Conservation (phyloP, 164 flowering plant genomes). For the Vitis labrusca region DNA sequence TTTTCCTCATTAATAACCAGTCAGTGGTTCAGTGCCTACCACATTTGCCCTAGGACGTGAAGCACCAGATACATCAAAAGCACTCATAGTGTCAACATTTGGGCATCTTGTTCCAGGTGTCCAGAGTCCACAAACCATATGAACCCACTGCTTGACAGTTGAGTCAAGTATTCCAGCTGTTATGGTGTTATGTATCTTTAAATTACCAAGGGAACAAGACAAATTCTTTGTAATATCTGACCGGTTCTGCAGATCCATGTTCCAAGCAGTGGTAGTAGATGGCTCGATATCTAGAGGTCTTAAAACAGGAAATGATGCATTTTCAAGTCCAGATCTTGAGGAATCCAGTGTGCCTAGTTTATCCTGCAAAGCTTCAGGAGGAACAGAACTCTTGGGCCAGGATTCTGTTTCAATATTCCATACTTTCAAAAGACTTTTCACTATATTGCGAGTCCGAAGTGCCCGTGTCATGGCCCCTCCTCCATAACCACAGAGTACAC, state of each 20-base stretch:
- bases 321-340: conserved; percentile 16
- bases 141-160: conserved; percentile 64
- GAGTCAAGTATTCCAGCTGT: conserved; percentile 49
- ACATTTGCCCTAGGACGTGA: conserved; percentile 24
- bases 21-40: conserved; percentile 26
- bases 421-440: conserved; percentile 51
- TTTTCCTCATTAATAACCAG: no score
- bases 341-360: conserved; percentile 10
- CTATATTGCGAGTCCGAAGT: conserved; percentile 39
- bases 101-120: conserved; percentile 73
- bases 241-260: conserved; percentile 15
- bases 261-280: conserved; percentile 8
- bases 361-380: conserved; percentile 15
- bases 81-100: conserved; percentile 69
- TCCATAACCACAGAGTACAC: conserved; percentile 69
- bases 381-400: conserved; percentile 9
- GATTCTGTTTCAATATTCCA: conserved; percentile 35
- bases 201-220: conserved; percentile 7
- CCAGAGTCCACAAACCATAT: conserved; percentile 79
- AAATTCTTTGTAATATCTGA: conserved; percentile 8
- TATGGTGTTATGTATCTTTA: conserved; percentile 38
- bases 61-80: conserved; percentile 72
- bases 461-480: conserved; percentile 77
- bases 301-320: conserved; percentile 8
- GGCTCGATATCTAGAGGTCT: conserved; percentile 14